Evolutionary conservation across 2,329 filamentous ascomycete species (phyloP).

Genomic region (Trichophyton mentagrophytes): DNA sequence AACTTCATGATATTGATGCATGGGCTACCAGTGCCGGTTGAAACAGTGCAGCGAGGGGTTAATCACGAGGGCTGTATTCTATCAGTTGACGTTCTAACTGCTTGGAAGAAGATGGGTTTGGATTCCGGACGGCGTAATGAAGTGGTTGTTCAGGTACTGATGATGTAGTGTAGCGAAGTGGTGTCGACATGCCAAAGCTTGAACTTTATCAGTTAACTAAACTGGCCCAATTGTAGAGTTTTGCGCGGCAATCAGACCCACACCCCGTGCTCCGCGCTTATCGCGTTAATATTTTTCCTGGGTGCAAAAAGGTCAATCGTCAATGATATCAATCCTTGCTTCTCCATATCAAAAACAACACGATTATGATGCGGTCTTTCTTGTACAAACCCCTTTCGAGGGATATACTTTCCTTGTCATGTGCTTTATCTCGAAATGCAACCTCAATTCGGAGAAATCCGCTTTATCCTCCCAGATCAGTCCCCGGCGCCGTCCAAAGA

Average conservation of each 20-base stretch:
- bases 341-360: not conserved
- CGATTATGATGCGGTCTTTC: not conserved
- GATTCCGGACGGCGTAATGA: slow-evolving; percentile 69
- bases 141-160: slow-evolving; percentile 53
- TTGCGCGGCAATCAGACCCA: not conserved
- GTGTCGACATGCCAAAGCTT: too few relatives aligned
- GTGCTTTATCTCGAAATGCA: not conserved
- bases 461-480: not conserved
- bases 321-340: not conserved
- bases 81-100: slow-evolving; percentile 61
- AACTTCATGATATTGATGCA: slow-evolving; percentile 65
- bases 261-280: not conserved
- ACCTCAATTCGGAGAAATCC: not conserved
- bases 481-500: slow-evolving; percentile 1
- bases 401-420: not conserved
- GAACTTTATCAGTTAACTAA: not conserved
- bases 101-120: slow-evolving; percentile 64
- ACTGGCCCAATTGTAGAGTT: not conserved
- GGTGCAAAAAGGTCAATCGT: not conserved
- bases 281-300: not conserved
- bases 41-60: slow-evolving; percentile 42
- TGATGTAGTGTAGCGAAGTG: slow-evolving; percentile 17
- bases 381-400: not conserved
- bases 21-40: slow-evolving; percentile 53
- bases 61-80: slow-evolving; percentile 39